These are phyloP conservation scores for Huntiella moniliformis DNA, from an alignment of 2,329 filamentous ascomycete species.

Conservation along the genomic window DNA sequence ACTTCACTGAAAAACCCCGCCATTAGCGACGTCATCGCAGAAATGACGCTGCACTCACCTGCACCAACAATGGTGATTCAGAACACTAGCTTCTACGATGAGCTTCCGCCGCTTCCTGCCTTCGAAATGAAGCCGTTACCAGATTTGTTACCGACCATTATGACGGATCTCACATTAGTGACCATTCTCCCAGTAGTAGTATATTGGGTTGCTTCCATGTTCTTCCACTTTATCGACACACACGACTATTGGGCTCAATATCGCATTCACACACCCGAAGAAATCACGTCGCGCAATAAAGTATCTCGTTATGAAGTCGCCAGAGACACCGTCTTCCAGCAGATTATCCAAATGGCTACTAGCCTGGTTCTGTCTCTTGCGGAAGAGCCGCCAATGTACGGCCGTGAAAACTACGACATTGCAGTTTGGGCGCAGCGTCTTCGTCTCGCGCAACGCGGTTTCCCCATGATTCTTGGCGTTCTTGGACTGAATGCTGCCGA, in stretches of 20 bases:
- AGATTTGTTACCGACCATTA: slow-evolving; percentile 48
- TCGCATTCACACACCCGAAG: slow-evolving; percentile 83
- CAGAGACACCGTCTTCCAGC: slow-evolving; percentile 80
- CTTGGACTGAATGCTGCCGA: slow-evolving; percentile 59
- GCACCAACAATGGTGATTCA: slow-evolving; percentile 29
- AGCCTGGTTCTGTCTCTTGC: slow-evolving; percentile 48
- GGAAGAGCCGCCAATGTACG: slow-evolving; percentile 55
- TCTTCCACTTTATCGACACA: slow-evolving; percentile 77
- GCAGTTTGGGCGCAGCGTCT: slow-evolving; percentile 77
- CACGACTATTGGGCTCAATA: slow-evolving; percentile 79
- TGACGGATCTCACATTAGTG: slow-evolving; percentile 66
- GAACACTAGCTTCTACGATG: slow-evolving; percentile 32
- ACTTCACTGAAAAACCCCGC: no score
- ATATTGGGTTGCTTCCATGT: slow-evolving; percentile 72
- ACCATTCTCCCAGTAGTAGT: slow-evolving; percentile 59
- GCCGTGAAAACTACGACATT: slow-evolving; percentile 69
- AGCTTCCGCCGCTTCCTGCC: slow-evolving; percentile 65
- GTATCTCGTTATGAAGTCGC: slow-evolving; percentile 71
- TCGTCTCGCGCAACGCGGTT: slow-evolving; percentile 55
- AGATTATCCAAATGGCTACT: slow-evolving; percentile 66
- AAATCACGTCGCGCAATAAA: slow-evolving; percentile 73
- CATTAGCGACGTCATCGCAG: no score
- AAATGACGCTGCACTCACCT: not conserved
- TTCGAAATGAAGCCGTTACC: slow-evolving; percentile 55
- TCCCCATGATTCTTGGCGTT: slow-evolving; percentile 51